These are phyloP conservation scores for Discostella pseudostelligera DNA, from an alignment of 108 stramenopile genomes.

Conservation along the genomic window DNA sequence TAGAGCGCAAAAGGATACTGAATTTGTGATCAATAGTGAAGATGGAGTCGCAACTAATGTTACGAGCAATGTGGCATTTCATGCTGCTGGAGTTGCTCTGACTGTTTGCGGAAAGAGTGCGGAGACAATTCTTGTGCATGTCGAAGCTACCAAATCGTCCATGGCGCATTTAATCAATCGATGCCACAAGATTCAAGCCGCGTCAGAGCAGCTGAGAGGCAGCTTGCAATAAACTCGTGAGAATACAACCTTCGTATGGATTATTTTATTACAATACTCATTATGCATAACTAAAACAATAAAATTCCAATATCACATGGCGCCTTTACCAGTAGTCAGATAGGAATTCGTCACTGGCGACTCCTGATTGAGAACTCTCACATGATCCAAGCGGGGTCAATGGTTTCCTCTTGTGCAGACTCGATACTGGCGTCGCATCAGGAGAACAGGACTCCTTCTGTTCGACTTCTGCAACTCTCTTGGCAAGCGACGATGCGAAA, in stretches of 20 bases:
- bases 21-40: conserved; percentile 22
- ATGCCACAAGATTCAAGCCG: conserved; percentile 16
- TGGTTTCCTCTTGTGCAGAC: not conserved
- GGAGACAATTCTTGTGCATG: conserved; percentile 27
- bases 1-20: conserved; percentile 20
- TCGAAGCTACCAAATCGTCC: conserved; percentile 16
- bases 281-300: too few species aligned
- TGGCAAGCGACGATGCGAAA: conserved; percentile 2
- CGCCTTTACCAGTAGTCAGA: conserved; percentile 24
- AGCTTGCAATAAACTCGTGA: not conserved
- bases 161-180: conserved; percentile 2
- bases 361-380: conserved; percentile 2
- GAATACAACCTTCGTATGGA: too few species aligned
- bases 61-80: conserved; percentile 25
- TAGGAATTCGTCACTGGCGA: conserved; percentile 2
- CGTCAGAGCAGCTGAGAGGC: conserved; percentile 2
- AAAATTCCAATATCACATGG: too few species aligned
- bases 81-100: conserved; percentile 47
- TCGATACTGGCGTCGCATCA: not conserved
- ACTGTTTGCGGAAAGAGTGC: conserved; percentile 46
- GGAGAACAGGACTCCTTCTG: not conserved
- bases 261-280: too few species aligned
- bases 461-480: not conserved
- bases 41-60: conserved; percentile 12
- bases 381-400: conserved; percentile 9